phyloP scores from a whole-genome alignment of 2,329 filamentous ascomycete species.

The Ophiocordyceps camponoti-saundersi region DNA sequence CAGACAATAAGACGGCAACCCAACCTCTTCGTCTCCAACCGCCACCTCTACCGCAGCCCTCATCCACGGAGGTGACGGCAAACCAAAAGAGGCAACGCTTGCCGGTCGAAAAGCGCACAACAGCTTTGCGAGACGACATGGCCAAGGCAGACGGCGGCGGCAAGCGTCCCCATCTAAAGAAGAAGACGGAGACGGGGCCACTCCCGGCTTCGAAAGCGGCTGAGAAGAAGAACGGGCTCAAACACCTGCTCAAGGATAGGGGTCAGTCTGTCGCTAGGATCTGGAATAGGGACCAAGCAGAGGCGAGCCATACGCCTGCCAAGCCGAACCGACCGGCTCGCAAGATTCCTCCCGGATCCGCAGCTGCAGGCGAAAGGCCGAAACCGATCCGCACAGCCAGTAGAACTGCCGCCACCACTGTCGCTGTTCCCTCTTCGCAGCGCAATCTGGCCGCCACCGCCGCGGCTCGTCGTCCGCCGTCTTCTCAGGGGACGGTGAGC shows the following conservation, averaged over 20 bases:
- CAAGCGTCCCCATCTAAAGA: constrained; percentile 10
- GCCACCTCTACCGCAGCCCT: not conserved
- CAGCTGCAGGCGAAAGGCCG: constrained; percentile 1
- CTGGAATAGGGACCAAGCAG: constrained; percentile 27
- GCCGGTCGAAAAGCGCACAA: constrained; percentile 11
- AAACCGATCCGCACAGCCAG: constrained; percentile 2
- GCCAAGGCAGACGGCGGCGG: not conserved
- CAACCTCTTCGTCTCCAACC: not conserved
- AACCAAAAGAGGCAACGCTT: constrained; percentile 30
- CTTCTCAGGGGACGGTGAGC: constrained; percentile 19
- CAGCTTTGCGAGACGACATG: constrained; percentile 6
- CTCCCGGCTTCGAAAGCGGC: constrained; percentile 3
- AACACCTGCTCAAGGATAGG: constrained; percentile 33
- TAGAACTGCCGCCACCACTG: not conserved
- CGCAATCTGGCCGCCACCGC: not conserved
- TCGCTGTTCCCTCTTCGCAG: not conserved
- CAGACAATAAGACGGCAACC: constrained; percentile 6
- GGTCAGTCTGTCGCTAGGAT: constrained; percentile 28
- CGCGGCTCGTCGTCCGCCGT: constrained; percentile 8
- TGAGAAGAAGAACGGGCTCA: constrained; percentile 12
- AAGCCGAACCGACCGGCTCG: constrained; percentile 10
- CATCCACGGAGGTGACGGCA: constrained; percentile 7
- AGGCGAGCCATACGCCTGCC: constrained; percentile 4
- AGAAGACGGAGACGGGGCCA: constrained; percentile 8
- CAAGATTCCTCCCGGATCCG: constrained; percentile 6